These are phyloP conservation scores for Sarocladiaceae sp. DNA, from an alignment of 2,329 filamentous ascomycete species.

Conservation along the genomic window DNA sequence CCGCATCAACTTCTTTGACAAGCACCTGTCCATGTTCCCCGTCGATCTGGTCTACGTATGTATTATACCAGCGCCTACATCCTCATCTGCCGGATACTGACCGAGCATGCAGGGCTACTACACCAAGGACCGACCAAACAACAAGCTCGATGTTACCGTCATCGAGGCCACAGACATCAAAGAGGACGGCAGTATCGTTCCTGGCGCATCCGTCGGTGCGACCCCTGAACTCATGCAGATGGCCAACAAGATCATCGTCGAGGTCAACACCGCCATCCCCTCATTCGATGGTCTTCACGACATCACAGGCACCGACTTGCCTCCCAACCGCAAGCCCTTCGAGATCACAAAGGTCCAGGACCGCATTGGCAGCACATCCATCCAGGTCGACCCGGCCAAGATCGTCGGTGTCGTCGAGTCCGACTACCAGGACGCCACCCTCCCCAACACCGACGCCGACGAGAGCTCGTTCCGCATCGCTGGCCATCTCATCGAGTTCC, in stretches of 20 bases:
- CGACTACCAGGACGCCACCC: conserved; percentile 71
- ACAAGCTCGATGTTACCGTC: conserved; percentile 74
- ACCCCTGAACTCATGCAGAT: conserved; percentile 83
- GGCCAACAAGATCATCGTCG: conserved; percentile 88
- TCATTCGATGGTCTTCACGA: conserved; percentile 86
- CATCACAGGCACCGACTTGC: conserved; percentile 82
- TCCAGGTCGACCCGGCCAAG: conserved; percentile 78
- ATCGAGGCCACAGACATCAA: conserved; percentile 84
- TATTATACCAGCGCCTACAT: not conserved
- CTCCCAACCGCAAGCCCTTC: conserved; percentile 76
- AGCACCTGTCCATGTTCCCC: conserved; percentile 90
- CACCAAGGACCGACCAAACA: conserved; percentile 69
- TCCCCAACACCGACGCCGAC: conserved; percentile 71
- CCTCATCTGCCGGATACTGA: not conserved
- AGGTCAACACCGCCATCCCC: conserved; percentile 82
- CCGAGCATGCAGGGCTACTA: conserved; percentile 68
- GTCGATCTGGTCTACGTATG: conserved; percentile 73
- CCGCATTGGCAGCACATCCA: conserved; percentile 74
- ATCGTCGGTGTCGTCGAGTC: conserved; percentile 80
- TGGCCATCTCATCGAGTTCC: conserved; percentile 69
- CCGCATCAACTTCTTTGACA: conserved; percentile 87
- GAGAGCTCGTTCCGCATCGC: conserved; percentile 68
- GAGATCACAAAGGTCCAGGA: conserved; percentile 81
- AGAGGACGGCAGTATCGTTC: conserved; percentile 82
- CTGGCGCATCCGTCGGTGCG: conserved; percentile 78